A percentile compares a stretch with the other conserved stretches of the same genome.
phyloP scores from a whole-genome alignment of 2,329 filamentous ascomycete genomes.

The Clonostachys rosea region DNA sequence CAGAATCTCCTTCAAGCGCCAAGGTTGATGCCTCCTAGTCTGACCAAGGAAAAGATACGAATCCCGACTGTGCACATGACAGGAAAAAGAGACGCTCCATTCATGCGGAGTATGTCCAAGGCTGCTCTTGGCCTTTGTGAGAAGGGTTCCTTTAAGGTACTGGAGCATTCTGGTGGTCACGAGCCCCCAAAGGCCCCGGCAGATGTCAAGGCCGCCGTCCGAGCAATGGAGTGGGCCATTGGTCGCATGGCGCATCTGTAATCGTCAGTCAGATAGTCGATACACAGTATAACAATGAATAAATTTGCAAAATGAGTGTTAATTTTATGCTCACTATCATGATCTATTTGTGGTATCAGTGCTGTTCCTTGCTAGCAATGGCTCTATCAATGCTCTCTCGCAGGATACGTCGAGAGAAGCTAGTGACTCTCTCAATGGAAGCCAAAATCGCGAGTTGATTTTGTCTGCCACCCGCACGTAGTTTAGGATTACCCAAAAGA shows the following conservation, averaged over 20 bases:
- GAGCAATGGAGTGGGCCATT: slow-evolving; percentile 7
- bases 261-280: no score
- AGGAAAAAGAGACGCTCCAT: slow-evolving; percentile 3
- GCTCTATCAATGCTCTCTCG: no score
- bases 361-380: no score
- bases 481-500: background rate
- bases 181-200: slow-evolving; percentile 3
- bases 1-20: background rate
- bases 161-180: slow-evolving; percentile 4
- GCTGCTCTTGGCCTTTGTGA: background rate
- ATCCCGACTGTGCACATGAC: slow-evolving; percentile 6
- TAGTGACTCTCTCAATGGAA: no score
- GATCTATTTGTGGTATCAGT: no score
- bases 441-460: no score
- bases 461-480: no score
- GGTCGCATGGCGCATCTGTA: no score
- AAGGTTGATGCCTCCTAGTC: background rate
- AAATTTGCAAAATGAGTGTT: no score
- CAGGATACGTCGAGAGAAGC: no score
- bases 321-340: no score
- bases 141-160: slow-evolving; percentile 1
- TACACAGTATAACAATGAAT: no score
- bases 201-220: slow-evolving; percentile 4
- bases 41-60: background rate
- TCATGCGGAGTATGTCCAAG: slow-evolving; percentile 5